phyloP scores from a whole-genome alignment of 2,329 filamentous ascomycete genomes.

The Fusarium globosum region DNA sequence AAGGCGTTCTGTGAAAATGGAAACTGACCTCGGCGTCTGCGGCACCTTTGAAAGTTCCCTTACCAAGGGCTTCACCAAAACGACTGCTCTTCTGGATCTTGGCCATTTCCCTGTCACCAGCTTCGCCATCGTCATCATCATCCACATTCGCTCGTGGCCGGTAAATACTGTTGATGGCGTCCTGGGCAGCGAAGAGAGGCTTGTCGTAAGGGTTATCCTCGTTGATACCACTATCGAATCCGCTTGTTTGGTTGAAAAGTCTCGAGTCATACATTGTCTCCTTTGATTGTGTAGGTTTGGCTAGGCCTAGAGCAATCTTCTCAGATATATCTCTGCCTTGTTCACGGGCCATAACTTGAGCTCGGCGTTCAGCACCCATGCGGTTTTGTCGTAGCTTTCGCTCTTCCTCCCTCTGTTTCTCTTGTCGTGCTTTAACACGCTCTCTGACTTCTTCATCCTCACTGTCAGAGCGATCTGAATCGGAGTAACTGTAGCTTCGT shows the following conservation, averaged over 20 bases:
- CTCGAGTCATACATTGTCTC: slow-evolving; percentile 98
- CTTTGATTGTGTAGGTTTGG: slow-evolving; percentile 90
- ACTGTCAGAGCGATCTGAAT: slow-evolving; percentile 60
- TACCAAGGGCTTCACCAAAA: slow-evolving; percentile 87
- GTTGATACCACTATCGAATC: slow-evolving; percentile 93
- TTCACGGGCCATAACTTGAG: slow-evolving; percentile 93
- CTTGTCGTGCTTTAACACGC: slow-evolving; percentile 80
- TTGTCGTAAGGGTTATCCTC: slow-evolving; percentile 99
- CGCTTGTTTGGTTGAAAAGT: slow-evolving; percentile 92
- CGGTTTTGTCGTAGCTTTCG: slow-evolving; percentile 90
- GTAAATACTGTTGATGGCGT: slow-evolving; percentile 95
- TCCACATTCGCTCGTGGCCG: slow-evolving; percentile 79
- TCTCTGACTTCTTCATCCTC: slow-evolving; percentile 80
- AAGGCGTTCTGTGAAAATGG: not conserved
- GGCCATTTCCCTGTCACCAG: slow-evolving; percentile 84
- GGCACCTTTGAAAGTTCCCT: slow-evolving; percentile 90
- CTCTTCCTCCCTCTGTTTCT: slow-evolving; percentile 84
- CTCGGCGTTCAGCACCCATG: slow-evolving; percentile 92
- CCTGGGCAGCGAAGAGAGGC: slow-evolving; percentile 93
- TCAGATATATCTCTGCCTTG: slow-evolving; percentile 97
- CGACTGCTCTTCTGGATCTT: slow-evolving; percentile 86
- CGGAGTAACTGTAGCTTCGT: slow-evolving; percentile 64
- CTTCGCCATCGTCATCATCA: slow-evolving; percentile 82
- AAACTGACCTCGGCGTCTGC: slow-evolving; percentile 79
- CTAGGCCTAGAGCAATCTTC: slow-evolving; percentile 92